phyloP scores from a whole-genome alignment of 148 eudicot genomes.

The Salicornia ramosissima region DNA sequence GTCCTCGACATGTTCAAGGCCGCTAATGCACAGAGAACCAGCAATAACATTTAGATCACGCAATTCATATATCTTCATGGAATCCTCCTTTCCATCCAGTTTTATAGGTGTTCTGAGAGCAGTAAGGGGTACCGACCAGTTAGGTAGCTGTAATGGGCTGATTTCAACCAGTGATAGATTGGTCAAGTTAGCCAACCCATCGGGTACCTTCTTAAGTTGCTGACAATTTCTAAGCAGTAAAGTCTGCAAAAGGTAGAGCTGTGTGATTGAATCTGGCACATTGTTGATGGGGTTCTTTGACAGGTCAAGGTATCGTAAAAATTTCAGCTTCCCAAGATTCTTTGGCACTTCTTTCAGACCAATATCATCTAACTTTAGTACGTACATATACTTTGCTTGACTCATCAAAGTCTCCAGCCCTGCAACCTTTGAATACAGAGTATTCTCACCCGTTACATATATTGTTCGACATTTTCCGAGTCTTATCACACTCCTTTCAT shows the following conservation, averaged over 20 bases:
- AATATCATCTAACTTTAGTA: background rate
- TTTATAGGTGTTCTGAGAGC: background rate
- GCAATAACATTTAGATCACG: background rate
- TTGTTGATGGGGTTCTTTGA: constrained; percentile 2
- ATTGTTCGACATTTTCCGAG: background rate
- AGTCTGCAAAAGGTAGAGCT: constrained; percentile 7
- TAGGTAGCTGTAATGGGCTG: background rate
- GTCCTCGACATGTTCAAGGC: constrained; percentile 3
- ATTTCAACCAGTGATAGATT: background rate
- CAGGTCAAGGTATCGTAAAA: constrained; percentile 7
- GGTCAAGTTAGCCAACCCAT: background rate
- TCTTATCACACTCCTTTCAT: background rate
- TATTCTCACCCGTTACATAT: background rate
- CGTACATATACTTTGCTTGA: background rate
- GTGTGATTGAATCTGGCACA: constrained; percentile 6
- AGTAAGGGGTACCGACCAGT: no score
- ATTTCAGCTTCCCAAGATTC: background rate
- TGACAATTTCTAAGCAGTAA: background rate
- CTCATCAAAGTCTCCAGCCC: background rate
- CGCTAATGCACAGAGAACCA: background rate
- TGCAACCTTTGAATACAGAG: background rate
- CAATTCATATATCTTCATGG: background rate
- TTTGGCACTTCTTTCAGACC: constrained; percentile 1
- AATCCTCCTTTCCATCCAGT: background rate
- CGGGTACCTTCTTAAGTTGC: background rate